Evolutionary conservation across 176 grass and related monocot species (phyloP).

Genomic region (Puya raimondii): DNA sequence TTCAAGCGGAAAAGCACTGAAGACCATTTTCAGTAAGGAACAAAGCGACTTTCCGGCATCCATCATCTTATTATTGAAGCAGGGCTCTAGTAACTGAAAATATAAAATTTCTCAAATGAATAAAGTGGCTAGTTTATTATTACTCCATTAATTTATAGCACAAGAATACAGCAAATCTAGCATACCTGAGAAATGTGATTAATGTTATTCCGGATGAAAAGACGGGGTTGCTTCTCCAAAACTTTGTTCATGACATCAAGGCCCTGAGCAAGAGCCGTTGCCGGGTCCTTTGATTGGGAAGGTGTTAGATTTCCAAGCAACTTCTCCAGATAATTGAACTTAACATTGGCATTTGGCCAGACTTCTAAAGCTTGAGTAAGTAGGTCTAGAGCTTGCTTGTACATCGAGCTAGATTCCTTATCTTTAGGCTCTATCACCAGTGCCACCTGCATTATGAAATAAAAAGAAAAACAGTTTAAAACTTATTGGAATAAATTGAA

Average conservation of each 20-base stretch:
- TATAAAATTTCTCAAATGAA: conserved; percentile 9
- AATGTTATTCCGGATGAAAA: conserved; percentile 98
- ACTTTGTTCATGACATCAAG: conserved; percentile 99
- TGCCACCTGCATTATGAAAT: conserved; percentile 54
- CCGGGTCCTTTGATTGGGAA: conserved; percentile 91
- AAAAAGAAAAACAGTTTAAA: neutral
- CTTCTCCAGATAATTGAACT: conserved; percentile 99
- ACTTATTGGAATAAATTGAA: neutral
- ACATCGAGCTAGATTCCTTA: conserved; percentile 91
- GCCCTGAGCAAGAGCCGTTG: conserved; percentile 83
- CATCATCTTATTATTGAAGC: conserved; percentile 87
- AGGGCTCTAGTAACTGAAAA: conserved; percentile 83
- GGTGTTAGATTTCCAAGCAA: conserved; percentile 77
- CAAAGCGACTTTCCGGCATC: conserved; percentile 95
- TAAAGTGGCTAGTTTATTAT: conserved; percentile 6
- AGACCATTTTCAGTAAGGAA: conserved; percentile 94
- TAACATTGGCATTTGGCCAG: conserved; percentile 99
- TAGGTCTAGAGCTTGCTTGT: conserved; percentile 90
- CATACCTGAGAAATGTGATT: conserved; percentile 94
- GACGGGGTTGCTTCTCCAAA: conserved; percentile 88
- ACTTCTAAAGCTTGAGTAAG: conserved; percentile 93
- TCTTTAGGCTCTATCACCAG: conserved; percentile 95
- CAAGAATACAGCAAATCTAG: conserved; percentile 13
- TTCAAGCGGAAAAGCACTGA: conserved; percentile 86
- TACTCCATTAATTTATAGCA: conserved; percentile 16